Evolutionary conservation across 2,329 filamentous ascomycete species (phyloP).

Genomic region (Verticillium alfalfae): DNA sequence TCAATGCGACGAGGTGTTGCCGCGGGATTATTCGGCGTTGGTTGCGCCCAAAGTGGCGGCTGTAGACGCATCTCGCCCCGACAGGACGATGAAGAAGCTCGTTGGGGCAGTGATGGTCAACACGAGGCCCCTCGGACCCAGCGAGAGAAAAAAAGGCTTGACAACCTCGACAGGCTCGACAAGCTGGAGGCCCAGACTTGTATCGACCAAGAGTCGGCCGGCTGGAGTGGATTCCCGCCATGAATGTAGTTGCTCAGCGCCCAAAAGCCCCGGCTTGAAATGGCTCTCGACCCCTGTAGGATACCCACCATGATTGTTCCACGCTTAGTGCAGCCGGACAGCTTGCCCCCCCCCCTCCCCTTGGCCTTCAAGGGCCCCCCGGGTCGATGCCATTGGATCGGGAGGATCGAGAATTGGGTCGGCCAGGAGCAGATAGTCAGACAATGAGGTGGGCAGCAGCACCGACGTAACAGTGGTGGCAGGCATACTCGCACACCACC

Average conservation of each 20-base stretch:
- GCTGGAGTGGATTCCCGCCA: background rate
- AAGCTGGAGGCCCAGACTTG: constrained; percentile 7
- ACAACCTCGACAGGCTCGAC: background rate
- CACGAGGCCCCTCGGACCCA: background rate
- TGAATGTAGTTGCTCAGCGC: background rate
- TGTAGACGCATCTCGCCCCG: background rate
- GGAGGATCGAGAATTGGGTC: background rate
- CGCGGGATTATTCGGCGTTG: background rate
- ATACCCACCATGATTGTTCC: background rate
- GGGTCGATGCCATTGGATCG: background rate
- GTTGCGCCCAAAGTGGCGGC: background rate
- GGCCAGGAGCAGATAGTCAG: background rate
- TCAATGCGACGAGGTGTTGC: background rate
- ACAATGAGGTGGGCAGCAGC: background rate
- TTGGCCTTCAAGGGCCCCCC: background rate
- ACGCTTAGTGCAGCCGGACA: background rate
- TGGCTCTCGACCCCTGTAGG: background rate
- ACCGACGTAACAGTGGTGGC: background rate
- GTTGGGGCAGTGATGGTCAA: background rate
- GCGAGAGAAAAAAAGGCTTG: background rate
- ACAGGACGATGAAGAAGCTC: background rate
- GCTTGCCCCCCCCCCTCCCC: background rate
- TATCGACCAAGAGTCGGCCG: constrained; percentile 7
- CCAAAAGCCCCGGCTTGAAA: background rate
- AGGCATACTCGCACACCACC: background rate